phyloP scores from a whole-genome alignment of 768 basidiomycete genomes.

The Hygrophorus pudorinus region DNA sequence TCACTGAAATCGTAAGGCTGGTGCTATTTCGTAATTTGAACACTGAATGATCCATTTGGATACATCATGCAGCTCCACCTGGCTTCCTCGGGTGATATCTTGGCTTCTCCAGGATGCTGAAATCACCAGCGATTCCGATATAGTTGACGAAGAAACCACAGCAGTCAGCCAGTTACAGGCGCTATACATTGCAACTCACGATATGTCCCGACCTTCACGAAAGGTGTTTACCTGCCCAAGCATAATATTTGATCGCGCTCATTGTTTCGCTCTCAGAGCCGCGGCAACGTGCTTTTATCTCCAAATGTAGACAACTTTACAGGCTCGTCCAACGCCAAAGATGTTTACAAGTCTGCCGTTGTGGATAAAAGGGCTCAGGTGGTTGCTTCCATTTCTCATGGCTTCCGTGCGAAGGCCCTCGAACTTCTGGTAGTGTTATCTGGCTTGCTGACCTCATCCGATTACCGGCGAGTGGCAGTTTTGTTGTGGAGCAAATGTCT shows the following conservation, averaged over 20 bases:
- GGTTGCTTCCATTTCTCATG: conserved; percentile 33
- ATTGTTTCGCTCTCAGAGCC: conserved; percentile 21
- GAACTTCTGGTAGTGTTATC: conserved; percentile 58
- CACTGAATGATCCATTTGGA: not conserved
- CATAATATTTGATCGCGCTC: not conserved
- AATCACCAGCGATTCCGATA: conserved; percentile 26
- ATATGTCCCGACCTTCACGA: conserved; percentile 30
- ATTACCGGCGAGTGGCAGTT: conserved; percentile 42
- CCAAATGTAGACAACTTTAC: conserved; percentile 14
- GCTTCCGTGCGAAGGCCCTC: conserved; percentile 36
- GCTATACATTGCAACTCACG: conserved; percentile 42
- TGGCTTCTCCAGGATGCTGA: conserved; percentile 34
- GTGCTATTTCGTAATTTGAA: not conserved
- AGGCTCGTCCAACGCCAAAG: conserved; percentile 10
- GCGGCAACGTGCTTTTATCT: conserved; percentile 31
- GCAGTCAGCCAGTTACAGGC: conserved; percentile 33
- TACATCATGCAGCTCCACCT: conserved; percentile 28
- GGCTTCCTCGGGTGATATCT: conserved; percentile 32
- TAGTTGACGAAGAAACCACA: conserved; percentile 25
- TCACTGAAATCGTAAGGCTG: conserved; percentile 53
- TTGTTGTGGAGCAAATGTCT: conserved; percentile 50
- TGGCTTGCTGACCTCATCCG: conserved; percentile 35
- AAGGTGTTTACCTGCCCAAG: conserved; percentile 25
- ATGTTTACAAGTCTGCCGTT: conserved; percentile 23
- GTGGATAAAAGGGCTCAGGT: conserved; percentile 29